A percentile compares a stretch with the other conserved stretches of the same genome.
These are phyloP conservation scores for Starmerella khaoyaiensis DNA, from an alignment of 805 yeast species.

Conservation along the genomic window DNA sequence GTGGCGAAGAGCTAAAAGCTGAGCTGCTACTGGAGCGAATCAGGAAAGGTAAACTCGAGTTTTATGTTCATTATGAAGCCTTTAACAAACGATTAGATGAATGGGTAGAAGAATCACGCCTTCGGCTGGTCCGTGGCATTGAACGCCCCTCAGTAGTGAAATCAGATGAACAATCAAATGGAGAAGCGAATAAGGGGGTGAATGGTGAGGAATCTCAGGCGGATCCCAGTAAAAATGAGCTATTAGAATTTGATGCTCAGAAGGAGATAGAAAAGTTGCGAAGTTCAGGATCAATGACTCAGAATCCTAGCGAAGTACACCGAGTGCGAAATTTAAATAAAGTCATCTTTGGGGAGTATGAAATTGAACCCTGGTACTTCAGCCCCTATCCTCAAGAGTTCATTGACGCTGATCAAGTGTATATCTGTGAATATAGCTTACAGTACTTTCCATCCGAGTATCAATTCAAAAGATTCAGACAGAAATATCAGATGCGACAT, in stretches of 20 bases:
- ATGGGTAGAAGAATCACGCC: slow-evolving; percentile 66
- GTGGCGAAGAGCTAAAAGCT: slow-evolving; percentile 65
- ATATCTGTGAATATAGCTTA: slow-evolving; percentile 81
- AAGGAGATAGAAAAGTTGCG: slow-evolving; percentile 86
- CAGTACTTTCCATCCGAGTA: slow-evolving; percentile 78
- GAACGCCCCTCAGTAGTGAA: slow-evolving; percentile 49
- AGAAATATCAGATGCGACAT: slow-evolving; percentile 77
- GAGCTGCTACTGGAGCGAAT: slow-evolving; percentile 69
- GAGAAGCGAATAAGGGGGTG: slow-evolving; percentile 18
- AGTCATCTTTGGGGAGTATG: slow-evolving; percentile 75
- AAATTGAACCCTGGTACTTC: slow-evolving; percentile 97
- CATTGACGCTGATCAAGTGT: slow-evolving; percentile 81
- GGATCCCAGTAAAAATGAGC: slow-evolving; percentile 71
- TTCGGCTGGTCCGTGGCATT: slow-evolving; percentile 59
- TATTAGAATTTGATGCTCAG: slow-evolving; percentile 76
- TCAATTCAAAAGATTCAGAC: slow-evolving; percentile 84
- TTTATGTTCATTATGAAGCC: slow-evolving; percentile 88
- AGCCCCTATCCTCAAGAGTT: slow-evolving; percentile 93
- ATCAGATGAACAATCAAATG: slow-evolving; percentile 30
- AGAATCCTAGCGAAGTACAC: slow-evolving; percentile 72
- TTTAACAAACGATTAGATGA: slow-evolving; percentile 95
- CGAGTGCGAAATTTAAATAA: slow-evolving; percentile 71
- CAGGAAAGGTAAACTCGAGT: slow-evolving; percentile 63
- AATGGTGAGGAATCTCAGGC: slow-evolving; percentile 22
- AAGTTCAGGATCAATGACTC: slow-evolving; percentile 96